Base-by-base conservation (phyloP, 768 basidiomycete species). In the Tricholoma terreum region DNA sequence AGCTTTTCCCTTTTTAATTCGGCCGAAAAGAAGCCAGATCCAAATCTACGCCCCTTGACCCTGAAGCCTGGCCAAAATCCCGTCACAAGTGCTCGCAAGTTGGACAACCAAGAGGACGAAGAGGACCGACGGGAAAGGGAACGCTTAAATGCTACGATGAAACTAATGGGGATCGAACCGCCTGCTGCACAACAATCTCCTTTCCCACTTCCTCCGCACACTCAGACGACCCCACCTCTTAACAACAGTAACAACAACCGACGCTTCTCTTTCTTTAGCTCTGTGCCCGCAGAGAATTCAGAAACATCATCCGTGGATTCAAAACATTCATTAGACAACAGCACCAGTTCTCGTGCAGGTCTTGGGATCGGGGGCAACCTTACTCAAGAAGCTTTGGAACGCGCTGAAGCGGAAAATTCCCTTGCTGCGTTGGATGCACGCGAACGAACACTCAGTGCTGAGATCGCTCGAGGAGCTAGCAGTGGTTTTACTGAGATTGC, bases 31-130 rank as follows among this genome's bases (percentile, higher is more conserved):
- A 87, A 86, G 65, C 65, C 81, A 0, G 86, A 87, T 33, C 64
- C 79, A 12, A 83, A 75, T 63, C 73, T 90, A 50, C 86, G 89
- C 15, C 88, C 87, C 8, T 72, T 93, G 35, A 92, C 89, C 4
- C 76, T 93, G 43, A 87, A 84, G 66, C 82, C 89, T 24, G 87
- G 87, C 30, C 66, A 81, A 42, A 69, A 69, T 52, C 66, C 84
- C 6, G 76, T 85, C 31, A 82, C 82, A 2, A 73, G 80, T 58
- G 90, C 83, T 24, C 82, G 92, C 52, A 93, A 94, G 70, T 73
- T 95, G 35, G 92, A 95, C 58, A 92, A 86, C 1, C 77, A 81
- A 38, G 95, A 98, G 71, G 95, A 98, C 65, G 96, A 98, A 58
- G 93, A 98, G 59, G 94, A 97, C 67, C 79, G 84, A 36, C 82